Base-by-base conservation (phyloP, 805 yeast species). In the Yarrowia yakushimensis region DNA sequence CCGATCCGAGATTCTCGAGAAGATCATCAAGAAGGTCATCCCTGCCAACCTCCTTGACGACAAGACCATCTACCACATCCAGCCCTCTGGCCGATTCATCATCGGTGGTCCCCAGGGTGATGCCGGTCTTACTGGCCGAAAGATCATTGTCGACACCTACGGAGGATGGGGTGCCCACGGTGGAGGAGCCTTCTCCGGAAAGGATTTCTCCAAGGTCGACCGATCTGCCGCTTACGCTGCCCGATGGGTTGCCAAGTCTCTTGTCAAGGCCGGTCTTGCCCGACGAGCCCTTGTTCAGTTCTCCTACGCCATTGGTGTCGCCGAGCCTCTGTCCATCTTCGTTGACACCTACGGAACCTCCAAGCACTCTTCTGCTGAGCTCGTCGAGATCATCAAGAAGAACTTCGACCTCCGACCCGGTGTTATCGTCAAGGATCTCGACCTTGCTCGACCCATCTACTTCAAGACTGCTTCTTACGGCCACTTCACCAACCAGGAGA, bases 151-250 rank as follows among this genome's bases (percentile, higher is more conserved):
- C 76, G 99, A 94, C 80, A 96, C 99, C 69, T 94, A 94, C 82
- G 99, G 99, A 83, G 99, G 99, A 74, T 96, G 99, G 96, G 97
- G 99, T 81, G 98, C 99, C 74, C 99, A 94, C 84, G 99, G 99
- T 81, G 99, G 99, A 84, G 99, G 99, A 84, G 99, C 99, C 68
- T 94, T 94, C 91, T 88, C 97, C 68, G 99, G 99, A 80, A 94
- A 94, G 85, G 99, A 94, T 81, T 94, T 90, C 89, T 90, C 97
- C 78, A 94, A 94, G 85, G 99, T 94, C 74, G 99, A 94, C 80
- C 90, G 99, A 83, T 93, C 98, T 68, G 99, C 99, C 76, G 99
- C 99, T 70, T 94, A 94, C 77, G 97, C 99, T 74, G 99, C 99
- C 72, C 91, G 99, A 84, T 94, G 99, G 99, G 97, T 94, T 73